Percentiles rank a stretch among this genome's conserved stretches.
phyloP scores from a whole-genome alignment of 805 yeast genomes.

The Saccharomycopsis amapae region DNA sequence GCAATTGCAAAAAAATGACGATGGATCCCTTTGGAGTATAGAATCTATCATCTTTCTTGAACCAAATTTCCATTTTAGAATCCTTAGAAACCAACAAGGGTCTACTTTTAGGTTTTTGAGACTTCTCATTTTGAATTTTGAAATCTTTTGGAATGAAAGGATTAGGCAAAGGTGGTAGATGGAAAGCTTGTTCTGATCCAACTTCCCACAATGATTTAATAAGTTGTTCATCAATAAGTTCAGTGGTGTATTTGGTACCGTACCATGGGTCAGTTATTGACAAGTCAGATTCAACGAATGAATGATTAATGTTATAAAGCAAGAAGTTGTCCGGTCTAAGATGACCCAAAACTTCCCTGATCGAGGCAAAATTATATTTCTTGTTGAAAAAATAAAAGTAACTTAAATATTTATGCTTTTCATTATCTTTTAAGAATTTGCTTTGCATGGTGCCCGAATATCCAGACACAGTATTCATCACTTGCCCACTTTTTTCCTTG shows the following conservation, averaged over 20 bases:
- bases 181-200: slow-evolving; percentile 38
- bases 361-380: slow-evolving; percentile 34
- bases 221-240: slow-evolving; percentile 37
- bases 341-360: slow-evolving; percentile 35
- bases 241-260: slow-evolving; percentile 68
- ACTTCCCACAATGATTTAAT: slow-evolving; percentile 29
- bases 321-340: slow-evolving; percentile 58
- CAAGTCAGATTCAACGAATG: slow-evolving; percentile 40
- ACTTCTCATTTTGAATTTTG: slow-evolving; percentile 40
- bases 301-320: slow-evolving; percentile 46
- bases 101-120: slow-evolving; percentile 38
- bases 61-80: slow-evolving; percentile 60
- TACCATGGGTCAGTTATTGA: slow-evolving; percentile 73
- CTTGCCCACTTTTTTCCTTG: slow-evolving; percentile 66
- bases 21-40: slow-evolving; percentile 82
- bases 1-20: slow-evolving; percentile 55
- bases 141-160: slow-evolving; percentile 79
- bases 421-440: slow-evolving; percentile 5
- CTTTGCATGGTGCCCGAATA: slow-evolving; percentile 58
- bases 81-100: slow-evolving; percentile 46
- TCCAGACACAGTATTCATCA: slow-evolving; percentile 58
- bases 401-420: slow-evolving; percentile 6
- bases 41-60: slow-evolving; percentile 81
- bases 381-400: slow-evolving; percentile 26
- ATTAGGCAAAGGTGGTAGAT: slow-evolving; percentile 45